Conservation (phyloP, 2,329 filamentous ascomycete genomes). For the Xylaria sp. region DNA sequence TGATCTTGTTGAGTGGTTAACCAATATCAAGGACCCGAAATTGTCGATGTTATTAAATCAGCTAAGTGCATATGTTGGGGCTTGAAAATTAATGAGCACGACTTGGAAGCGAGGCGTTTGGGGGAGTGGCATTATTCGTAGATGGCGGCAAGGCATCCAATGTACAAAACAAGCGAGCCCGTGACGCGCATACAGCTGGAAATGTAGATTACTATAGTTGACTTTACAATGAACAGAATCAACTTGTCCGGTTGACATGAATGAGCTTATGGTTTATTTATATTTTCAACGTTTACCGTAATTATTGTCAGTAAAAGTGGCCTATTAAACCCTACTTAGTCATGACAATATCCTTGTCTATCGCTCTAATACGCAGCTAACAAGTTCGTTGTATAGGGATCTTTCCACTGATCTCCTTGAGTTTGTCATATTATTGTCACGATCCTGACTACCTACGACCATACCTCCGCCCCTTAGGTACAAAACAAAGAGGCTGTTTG, state of each 20-base stretch:
- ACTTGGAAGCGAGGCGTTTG: conserved; percentile 42
- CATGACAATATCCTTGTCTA: no score
- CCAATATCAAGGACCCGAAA: conserved; percentile 68
- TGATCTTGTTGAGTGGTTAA: conserved; percentile 73
- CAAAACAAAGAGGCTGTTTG: no score
- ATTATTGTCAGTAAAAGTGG: background rate
- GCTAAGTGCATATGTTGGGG: conserved; percentile 70
- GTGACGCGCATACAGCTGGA: conserved; percentile 36
- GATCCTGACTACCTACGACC: no score
- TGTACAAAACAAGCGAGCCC: conserved; percentile 41
- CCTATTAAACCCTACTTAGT: background rate
- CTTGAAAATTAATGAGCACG: conserved; percentile 46
- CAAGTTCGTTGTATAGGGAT: no score
- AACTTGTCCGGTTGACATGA: conserved; percentile 5
- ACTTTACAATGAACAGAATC: conserved; percentile 23
- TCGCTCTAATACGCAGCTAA: no score
- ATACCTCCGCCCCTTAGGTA: no score
- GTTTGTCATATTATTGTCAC: no score
- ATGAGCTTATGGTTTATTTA: background rate
- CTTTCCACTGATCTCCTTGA: no score
- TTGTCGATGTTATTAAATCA: conserved; percentile 75
- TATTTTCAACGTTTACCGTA: background rate
- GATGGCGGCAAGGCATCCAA: conserved; percentile 35
- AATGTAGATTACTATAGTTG: conserved; percentile 40
- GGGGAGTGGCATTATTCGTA: conserved; percentile 35